These are phyloP conservation scores for Hypoxylon sp. DNA, from an alignment of 2,329 filamentous ascomycete species.

Conservation along the genomic window DNA sequence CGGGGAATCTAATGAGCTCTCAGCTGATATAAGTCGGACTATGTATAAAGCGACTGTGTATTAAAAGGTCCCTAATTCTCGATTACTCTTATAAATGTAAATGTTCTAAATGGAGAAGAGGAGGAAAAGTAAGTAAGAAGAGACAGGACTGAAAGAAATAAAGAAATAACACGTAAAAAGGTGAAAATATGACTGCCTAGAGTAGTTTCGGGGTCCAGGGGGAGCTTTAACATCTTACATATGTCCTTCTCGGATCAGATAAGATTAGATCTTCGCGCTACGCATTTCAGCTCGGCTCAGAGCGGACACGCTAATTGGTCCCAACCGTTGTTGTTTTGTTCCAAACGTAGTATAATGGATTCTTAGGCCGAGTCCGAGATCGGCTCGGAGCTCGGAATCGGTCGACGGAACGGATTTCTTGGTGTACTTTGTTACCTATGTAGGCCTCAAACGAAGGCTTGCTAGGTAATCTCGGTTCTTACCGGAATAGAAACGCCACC, in stretches of 20 bases:
- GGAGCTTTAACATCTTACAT: background rate
- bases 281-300: conserved; percentile 25
- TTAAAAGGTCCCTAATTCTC: background rate
- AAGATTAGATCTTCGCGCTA: conserved; percentile 48
- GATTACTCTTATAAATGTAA: background rate
- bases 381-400: conserved; percentile 44
- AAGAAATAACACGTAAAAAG: background rate
- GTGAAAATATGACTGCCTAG: conserved; percentile 7
- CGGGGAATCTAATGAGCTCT: conserved; percentile 17
- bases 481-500: background rate
- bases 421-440: conserved; percentile 14
- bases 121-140: background rate
- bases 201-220: conserved; percentile 2
- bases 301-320: conserved; percentile 28
- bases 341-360: conserved; percentile 3
- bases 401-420: conserved; percentile 30
- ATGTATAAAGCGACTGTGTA: background rate
- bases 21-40: conserved; percentile 17
- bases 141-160: background rate
- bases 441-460: background rate
- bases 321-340: conserved; percentile 13
- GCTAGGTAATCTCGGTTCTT: conserved; percentile 13
- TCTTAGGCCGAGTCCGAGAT: conserved; percentile 45
- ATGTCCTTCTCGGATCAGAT: conserved; percentile 47
- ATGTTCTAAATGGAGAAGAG: background rate